Conservation (phyloP, 129 eudicot species). For the Chrysanthemum lavandulifolium region DNA sequence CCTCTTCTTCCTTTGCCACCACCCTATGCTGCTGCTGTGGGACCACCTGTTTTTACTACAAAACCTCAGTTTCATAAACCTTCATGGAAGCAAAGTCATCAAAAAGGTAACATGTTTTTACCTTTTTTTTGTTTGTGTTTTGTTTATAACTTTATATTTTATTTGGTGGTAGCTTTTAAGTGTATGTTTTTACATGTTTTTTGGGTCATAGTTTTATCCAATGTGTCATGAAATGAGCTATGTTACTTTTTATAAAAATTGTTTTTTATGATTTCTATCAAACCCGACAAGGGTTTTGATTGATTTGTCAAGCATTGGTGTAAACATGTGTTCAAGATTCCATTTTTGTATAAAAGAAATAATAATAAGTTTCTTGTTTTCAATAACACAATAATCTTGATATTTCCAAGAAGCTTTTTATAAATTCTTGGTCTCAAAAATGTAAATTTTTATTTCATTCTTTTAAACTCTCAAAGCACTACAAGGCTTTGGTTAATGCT, state of each 20-base stretch:
- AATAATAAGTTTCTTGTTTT: slow-evolving; percentile 24
- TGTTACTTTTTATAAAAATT: slow-evolving; percentile 7
- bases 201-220: slow-evolving; percentile 7
- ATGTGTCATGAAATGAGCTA: slow-evolving; percentile 19
- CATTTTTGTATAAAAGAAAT: background rate
- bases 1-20: slow-evolving; percentile 63
- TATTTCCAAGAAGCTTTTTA: slow-evolving; percentile 28
- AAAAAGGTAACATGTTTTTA: background rate
- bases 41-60: slow-evolving; percentile 44
- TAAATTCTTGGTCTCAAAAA: too few species aligned
- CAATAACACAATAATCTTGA: slow-evolving; percentile 14
- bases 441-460: too few species aligned
- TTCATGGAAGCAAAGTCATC: slow-evolving; percentile 41
- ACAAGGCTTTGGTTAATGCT: too few species aligned
- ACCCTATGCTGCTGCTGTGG: slow-evolving; percentile 33
- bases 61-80: slow-evolving; percentile 59
- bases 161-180: slow-evolving; percentile 23
- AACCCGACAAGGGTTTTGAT: slow-evolving; percentile 26
- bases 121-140: background rate
- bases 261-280: background rate
- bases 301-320: slow-evolving; percentile 33
- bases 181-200: slow-evolving; percentile 32
- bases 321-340: slow-evolving; percentile 28
- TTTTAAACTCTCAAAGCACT: too few species aligned
- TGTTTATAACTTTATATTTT: too few species aligned